Base-by-base conservation (phyloP, 495 filamentous ascomycete genomes). In the Pyrenopolyporus hunteri region DNA sequence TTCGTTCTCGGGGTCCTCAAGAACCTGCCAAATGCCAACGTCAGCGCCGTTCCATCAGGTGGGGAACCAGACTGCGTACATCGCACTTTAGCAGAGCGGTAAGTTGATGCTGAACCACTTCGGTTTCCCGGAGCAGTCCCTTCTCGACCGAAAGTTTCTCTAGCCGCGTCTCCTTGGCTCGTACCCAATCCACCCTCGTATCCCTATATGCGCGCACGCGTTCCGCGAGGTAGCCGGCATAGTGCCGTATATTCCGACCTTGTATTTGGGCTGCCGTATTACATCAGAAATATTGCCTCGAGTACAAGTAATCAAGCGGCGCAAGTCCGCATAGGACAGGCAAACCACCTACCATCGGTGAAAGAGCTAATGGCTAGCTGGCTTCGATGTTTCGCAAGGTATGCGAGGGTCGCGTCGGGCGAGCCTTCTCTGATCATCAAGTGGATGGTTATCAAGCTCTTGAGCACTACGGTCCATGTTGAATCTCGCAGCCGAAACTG, bases 391-490 rank as follows among this genome's bases (percentile, higher is more conserved):
- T 91, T 88, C 16, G 93, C 83, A 17, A 99, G 83, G 68, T 90
- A 96, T 44, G 86, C 82, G 49, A 99, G 78, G 5, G 95, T 96
- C 19, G 91, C 89, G 71, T 97, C 91, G 33, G 85, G 84, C 71
- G 93, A 91, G 11, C 94, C 94, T 76, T 99, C 94, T 57, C 94
- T 84, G 59, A 99, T 93, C 93, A 99, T 97, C 33, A 98, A 78
- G 72, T 99, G 94, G 31, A 97, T 85, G 4, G 96, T 92, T 59
- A 99, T 97, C 50, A 99, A 81, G 48, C 88, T 85, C 75, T 99
- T 99, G 85, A 97, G 97, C 51, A 93, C 92, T 25, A 87, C 83
- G 6, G 95, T 98, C 94, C 94, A 99, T 85, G 93, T 95, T 66
- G 93, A 92, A 68, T 99, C 94, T 64, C 91, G 87, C 43, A 99